Conservation (phyloP, 2,329 filamentous ascomycete species). For the Aureobasidium namibiae region DNA sequence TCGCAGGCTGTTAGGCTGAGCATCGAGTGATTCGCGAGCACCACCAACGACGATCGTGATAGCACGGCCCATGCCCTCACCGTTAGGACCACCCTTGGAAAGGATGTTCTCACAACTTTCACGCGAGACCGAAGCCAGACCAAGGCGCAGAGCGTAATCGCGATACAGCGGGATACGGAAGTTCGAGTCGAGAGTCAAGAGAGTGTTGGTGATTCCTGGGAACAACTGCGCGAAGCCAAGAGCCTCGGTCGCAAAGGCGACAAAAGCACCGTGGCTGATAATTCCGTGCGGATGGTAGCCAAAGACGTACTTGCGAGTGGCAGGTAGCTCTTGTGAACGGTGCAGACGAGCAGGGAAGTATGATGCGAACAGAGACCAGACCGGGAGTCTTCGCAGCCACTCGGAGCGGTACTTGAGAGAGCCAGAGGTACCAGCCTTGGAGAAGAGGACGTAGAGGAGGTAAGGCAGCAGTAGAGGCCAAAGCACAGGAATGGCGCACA, state of each 20-base stretch:
- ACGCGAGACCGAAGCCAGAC: slow-evolving; percentile 79
- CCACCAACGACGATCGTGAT: slow-evolving; percentile 95
- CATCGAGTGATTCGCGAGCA: slow-evolving; percentile 83
- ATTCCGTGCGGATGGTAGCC: slow-evolving; percentile 97
- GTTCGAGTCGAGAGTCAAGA: slow-evolving; percentile 91
- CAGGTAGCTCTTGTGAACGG: slow-evolving; percentile 69
- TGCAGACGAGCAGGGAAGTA: slow-evolving; percentile 90
- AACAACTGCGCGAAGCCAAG: slow-evolving; percentile 81
- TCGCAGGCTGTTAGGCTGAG: slow-evolving; percentile 66
- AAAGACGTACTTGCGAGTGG: slow-evolving; percentile 88
- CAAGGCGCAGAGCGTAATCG: slow-evolving; percentile 86
- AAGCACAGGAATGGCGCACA: slow-evolving; percentile 81
- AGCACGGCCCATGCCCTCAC: slow-evolving; percentile 82
- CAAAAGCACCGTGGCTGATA: slow-evolving; percentile 93
- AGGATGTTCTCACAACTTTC: slow-evolving; percentile 87
- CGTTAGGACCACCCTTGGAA: slow-evolving; percentile 65
- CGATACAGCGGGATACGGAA: slow-evolving; percentile 90
- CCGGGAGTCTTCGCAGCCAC: slow-evolving; percentile 59
- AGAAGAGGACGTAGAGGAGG: slow-evolving; percentile 73
- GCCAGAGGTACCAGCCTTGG: slow-evolving; percentile 68
- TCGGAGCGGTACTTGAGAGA: slow-evolving; percentile 66
- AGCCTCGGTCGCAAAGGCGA: slow-evolving; percentile 82
- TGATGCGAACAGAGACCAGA: slow-evolving; percentile 87
- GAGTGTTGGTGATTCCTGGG: slow-evolving; percentile 87
- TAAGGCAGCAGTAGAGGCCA: slow-evolving; percentile 79